Base-by-base conservation (phyloP, 2,329 filamentous ascomycete species). In the Trematosphaeria pertusa region DNA sequence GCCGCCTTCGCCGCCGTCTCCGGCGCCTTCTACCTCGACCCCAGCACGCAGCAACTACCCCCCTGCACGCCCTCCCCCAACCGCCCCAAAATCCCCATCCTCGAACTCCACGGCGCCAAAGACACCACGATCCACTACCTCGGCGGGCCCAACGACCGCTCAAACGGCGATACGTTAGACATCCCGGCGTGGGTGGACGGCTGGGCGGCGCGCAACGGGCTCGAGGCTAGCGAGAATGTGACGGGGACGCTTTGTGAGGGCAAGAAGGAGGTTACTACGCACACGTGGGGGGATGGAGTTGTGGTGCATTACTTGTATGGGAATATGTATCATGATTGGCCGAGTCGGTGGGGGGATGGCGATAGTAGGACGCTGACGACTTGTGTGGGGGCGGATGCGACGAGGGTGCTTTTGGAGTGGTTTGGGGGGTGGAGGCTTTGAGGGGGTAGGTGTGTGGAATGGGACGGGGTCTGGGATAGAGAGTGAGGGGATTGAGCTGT, bases 1-100 rank as follows among this genome's bases (percentile, higher is more conserved):
- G 78, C 79, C 5, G 79, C 78, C 1, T 81, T 82, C 52, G 78
- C 76, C 1, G 70, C 75, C 6, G 75, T 76, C 6, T 73, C 76
- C 1, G 78, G 75, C 5, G 79, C 77, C 3, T 75, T 73, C 35
- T 81, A 81, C 54, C 57, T 70, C 6, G 45, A 66, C 6, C 24
- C 39, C 3, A 32, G 49, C 46, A 59, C 19, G 38, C 30, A 63
- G 46, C n/a, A 52, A 34, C 56, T 55, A 4, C 61, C 46, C 33
- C 50, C 52, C 3, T 73, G 68, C 45, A 69, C 58, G 12, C 62
- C 49, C 44, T 57, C 58, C 24, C 63, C 57, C 18, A 54, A 46
- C 14, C 52, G 62, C 9, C 46, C 56, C 11, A 54, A 61, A 6
- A 67, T 72, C 21, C 77, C 73, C 1, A 64, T 78, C 17, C 56